Conservation (phyloP, 2,329 filamentous ascomycete genomes). For the Salinomyces thailandicus region DNA sequence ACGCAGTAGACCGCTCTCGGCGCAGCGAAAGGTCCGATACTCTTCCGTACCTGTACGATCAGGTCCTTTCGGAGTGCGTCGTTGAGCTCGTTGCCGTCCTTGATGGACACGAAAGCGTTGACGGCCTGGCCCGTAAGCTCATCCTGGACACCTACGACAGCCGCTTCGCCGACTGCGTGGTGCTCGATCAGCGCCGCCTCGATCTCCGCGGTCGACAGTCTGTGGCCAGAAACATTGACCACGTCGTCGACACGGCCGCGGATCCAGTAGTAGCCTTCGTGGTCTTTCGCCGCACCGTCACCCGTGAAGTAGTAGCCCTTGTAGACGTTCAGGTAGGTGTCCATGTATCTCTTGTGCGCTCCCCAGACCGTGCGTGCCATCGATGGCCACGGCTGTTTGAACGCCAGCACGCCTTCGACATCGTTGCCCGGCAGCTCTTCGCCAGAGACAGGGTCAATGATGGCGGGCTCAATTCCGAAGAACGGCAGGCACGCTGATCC, state of each 20-base stretch:
- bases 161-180: slow-evolving; percentile 77
- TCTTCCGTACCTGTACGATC: slow-evolving; percentile 88
- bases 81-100: slow-evolving; percentile 64
- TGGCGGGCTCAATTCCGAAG: slow-evolving; percentile 95
- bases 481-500: slow-evolving; percentile 93
- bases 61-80: slow-evolving; percentile 88
- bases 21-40: slow-evolving; percentile 92
- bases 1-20: slow-evolving; percentile 89
- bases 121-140: slow-evolving; percentile 95
- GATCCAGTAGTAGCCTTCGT: slow-evolving; percentile 99
- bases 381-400: slow-evolving; percentile 97
- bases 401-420: slow-evolving; percentile 90
- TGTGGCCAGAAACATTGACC: slow-evolving; percentile 93
- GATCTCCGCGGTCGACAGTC: slow-evolving; percentile 93
- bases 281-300: slow-evolving; percentile 88
- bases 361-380: slow-evolving; percentile 98
- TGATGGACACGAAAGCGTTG: slow-evolving; percentile 90
- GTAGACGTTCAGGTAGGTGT: slow-evolving; percentile 96
- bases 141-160: slow-evolving; percentile 85
- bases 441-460: slow-evolving; percentile 92
- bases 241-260: slow-evolving; percentile 96
- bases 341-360: slow-evolving; percentile 96
- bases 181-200: slow-evolving; percentile 95
- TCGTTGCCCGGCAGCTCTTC: slow-evolving; percentile 91
- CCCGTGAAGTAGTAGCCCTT: slow-evolving; percentile 95